Conservation (phyloP, 805 yeast species). For the Ogataea nitratoaversa region DNA sequence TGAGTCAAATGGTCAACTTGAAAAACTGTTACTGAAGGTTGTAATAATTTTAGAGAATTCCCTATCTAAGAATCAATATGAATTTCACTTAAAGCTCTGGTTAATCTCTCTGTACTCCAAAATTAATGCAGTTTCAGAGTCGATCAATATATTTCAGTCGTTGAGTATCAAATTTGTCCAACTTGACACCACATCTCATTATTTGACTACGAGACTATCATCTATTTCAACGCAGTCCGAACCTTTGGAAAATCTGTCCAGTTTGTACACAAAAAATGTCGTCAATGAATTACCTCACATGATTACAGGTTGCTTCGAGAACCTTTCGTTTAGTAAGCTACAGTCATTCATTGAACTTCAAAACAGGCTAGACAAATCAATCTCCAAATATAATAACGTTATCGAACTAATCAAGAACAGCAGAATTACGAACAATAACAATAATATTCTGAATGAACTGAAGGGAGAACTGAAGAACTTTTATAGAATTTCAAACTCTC, state of each 20-base stretch:
- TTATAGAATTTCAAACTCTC: slow-evolving; percentile 14
- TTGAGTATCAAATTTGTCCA: slow-evolving; percentile 74
- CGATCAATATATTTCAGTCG: slow-evolving; percentile 45
- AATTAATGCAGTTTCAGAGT: slow-evolving; percentile 50
- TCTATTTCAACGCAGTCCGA: slow-evolving; percentile 33
- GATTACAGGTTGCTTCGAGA: slow-evolving; percentile 50
- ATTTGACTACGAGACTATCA: slow-evolving; percentile 45
- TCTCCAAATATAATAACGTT: slow-evolving; percentile 36
- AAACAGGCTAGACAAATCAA: slow-evolving; percentile 45
- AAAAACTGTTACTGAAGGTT: slow-evolving; percentile 32
- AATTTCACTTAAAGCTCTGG: slow-evolving; percentile 71
- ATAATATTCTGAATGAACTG: slow-evolving; percentile 10
- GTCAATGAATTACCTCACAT: slow-evolving; percentile 47
- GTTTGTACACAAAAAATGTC: slow-evolving; percentile 49
- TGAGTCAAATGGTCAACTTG: slow-evolving; percentile 11
- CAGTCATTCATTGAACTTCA: slow-evolving; percentile 63
- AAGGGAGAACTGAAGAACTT: slow-evolving; percentile 13
- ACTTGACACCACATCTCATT: slow-evolving; percentile 61
- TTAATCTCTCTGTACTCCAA: slow-evolving; percentile 56
- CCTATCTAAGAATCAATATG: slow-evolving; percentile 55
- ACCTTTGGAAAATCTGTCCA: slow-evolving; percentile 34
- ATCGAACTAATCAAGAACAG: slow-evolving; percentile 32
- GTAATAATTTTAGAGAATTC: slow-evolving; percentile 58
- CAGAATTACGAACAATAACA: slow-evolving; percentile 27
- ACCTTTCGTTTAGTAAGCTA: slow-evolving; percentile 60